A percentile compares a stretch with the other conserved stretches of the same genome.
Conservation (phyloP, 805 yeast species). For the Ogataea dorogensis region DNA sequence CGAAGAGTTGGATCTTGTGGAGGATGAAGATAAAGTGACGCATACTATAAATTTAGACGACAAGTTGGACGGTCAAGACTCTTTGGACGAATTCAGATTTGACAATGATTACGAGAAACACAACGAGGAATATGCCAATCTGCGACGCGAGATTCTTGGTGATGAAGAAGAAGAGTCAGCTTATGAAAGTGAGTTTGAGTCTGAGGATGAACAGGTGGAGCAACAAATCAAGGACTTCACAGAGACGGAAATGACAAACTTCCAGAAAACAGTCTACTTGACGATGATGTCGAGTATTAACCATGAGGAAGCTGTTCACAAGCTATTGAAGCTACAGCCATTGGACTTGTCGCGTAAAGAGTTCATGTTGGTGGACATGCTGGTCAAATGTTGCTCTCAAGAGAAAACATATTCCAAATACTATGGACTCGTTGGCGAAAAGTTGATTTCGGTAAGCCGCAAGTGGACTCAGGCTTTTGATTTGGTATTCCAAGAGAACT, state of each 20-base stretch:
- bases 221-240: conserved; percentile 63
- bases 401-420: conserved; percentile 84
- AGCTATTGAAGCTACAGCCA: conserved; percentile 53
- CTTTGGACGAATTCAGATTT: conserved; percentile 46
- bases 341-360: conserved; percentile 43
- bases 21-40: conserved; percentile 57
- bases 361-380: conserved; percentile 61
- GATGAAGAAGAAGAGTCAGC: conserved; percentile 26
- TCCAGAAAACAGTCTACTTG: conserved; percentile 75
- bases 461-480: conserved; percentile 60
- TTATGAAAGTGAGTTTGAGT: conserved; percentile 25
- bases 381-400: conserved; percentile 78
- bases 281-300: conserved; percentile 88
- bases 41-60: conserved; percentile 59
- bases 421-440: conserved; percentile 75
- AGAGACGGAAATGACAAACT: conserved; percentile 56
- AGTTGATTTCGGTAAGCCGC: conserved; percentile 48
- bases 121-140: conserved; percentile 46
- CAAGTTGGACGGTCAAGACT: conserved; percentile 43
- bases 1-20: conserved; percentile 57
- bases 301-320: conserved; percentile 90
- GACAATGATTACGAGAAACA: conserved; percentile 50
- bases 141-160: conserved; percentile 47
- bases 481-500: conserved; percentile 53
- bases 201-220: conserved; percentile 22